Evolutionary conservation across 495 filamentous ascomycete genomes (phyloP), one percentile per base, ranked within the genome.

Genomic region (Oidiodendron maius): DNA sequence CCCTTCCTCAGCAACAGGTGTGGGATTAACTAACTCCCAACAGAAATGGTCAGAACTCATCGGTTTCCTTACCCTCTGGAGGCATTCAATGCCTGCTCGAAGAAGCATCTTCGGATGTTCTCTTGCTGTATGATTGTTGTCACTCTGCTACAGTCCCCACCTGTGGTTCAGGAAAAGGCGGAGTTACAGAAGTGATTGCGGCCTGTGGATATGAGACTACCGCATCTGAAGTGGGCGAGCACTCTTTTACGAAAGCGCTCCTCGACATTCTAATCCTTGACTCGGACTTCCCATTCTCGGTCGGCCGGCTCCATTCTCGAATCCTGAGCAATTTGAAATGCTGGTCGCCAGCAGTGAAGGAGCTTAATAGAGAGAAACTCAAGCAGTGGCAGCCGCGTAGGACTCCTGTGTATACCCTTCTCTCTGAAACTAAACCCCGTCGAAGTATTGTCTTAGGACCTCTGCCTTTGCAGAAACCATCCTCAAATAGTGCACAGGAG

Each of bases 171-270:
- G 25, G 4, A n/a, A 26, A 48, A 48, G 16, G 36, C 13, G 26
- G 56, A 2, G 37, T 55, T 10, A 53, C 60, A 9, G 61, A 68
- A 43, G 44, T 53, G 0, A 46, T 68, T 9, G 56, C 65, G 13
- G 65, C 64, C 1, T 56, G 60, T 18, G 51, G 63, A 2, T 49
- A 58, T 23, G 64, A 65, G 22, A 24, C 51, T 2, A 17, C 34
- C 26, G 48, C 42, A 9, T 20, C 55, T 11, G 57, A 58, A 22
- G 50, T 48, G 4, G 47, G 45, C 1, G 11, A 46, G n/a, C 46
- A 59, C 11, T 61, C 61, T 0, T 66, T 68, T 36, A 65, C 62
- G 3, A 48, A 46, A 2, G 51, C 53, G 2, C 52, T 68, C 0
- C 48, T 56, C 3, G 50, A 63, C 9, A 55, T 51, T n/a, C 52